Evolutionary conservation across 2,329 filamentous ascomycete species (phyloP).

Genomic region (Penicillium sp.): DNA sequence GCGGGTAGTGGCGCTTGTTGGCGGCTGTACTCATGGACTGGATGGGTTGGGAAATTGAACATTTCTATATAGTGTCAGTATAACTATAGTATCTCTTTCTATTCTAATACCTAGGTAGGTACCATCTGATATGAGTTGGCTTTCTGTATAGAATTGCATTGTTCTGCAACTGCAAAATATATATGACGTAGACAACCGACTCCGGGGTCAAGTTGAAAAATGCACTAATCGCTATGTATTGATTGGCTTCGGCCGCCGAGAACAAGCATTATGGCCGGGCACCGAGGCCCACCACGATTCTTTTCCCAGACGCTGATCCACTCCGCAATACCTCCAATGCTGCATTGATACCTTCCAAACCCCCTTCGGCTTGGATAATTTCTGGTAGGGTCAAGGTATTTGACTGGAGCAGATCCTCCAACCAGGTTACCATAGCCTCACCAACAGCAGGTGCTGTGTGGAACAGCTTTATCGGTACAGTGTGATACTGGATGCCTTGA

Average conservation of each 20-base stretch:
- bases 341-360: constrained; percentile 62
- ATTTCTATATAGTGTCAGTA: too few relatives aligned
- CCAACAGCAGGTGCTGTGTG: constrained; percentile 64
- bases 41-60: too few relatives aligned
- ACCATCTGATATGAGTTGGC: neutral
- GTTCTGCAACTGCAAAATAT: neutral
- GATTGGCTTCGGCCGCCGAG: constrained; percentile 16
- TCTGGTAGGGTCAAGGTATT: constrained; percentile 57
- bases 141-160: neutral
- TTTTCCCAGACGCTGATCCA: constrained; percentile 63
- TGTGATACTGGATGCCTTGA: constrained; percentile 53
- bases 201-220: constrained; percentile 7
- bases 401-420: constrained; percentile 59
- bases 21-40: constrained; percentile 6
- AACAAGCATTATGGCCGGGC: constrained; percentile 3
- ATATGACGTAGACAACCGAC: constrained; percentile 4
- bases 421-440: constrained; percentile 59
- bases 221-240: constrained; percentile 9
- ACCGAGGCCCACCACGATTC: constrained; percentile 56
- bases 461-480: constrained; percentile 70
- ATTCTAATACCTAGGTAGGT: too few relatives aligned
- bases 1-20: constrained; percentile 21
- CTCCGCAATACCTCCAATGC: constrained; percentile 62
- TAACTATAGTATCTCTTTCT: too few relatives aligned
- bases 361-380: constrained; percentile 60